phyloP scores from a whole-genome alignment of 176 grass and related monocot genomes.

The Areca catechu region DNA sequence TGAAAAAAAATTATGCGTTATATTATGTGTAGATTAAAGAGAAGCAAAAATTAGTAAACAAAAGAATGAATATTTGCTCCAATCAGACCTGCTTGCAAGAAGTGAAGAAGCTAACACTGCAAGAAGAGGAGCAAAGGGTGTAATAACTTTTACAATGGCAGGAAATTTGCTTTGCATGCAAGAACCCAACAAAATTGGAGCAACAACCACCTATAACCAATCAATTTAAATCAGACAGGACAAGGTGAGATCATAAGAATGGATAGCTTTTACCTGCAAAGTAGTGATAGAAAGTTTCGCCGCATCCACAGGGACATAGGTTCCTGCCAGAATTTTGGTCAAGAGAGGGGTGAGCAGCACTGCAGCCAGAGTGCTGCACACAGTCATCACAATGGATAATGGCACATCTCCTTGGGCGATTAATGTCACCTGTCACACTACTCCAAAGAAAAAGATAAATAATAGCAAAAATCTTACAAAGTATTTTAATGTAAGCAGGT shows the following conservation, averaged over 20 bases:
- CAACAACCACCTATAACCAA: conserved; percentile 55
- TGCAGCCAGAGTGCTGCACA: conserved; percentile 59
- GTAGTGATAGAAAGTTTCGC: conserved; percentile 57
- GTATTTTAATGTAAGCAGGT: no score
- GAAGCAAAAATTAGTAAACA: background rate
- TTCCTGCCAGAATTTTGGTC: conserved; percentile 66
- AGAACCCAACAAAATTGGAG: conserved; percentile 63
- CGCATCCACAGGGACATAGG: conserved; percentile 65
- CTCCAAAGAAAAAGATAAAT: conserved; percentile 13
- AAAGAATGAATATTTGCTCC: background rate
- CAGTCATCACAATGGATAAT: conserved; percentile 69
- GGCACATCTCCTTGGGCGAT: conserved; percentile 66
- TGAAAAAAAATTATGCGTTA: background rate
- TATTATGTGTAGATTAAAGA: background rate
- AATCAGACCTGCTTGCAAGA: conserved; percentile 57
- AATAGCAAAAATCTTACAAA: background rate
- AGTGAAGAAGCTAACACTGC: conserved; percentile 68
- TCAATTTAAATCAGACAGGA: conserved; percentile 7
- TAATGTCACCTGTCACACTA: conserved; percentile 80
- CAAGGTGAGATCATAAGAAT: background rate
- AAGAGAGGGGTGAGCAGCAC: conserved; percentile 64
- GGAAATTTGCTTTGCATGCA: conserved; percentile 68
- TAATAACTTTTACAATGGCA: conserved; percentile 38
- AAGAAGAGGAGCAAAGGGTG: conserved; percentile 60
- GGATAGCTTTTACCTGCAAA: conserved; percentile 47